Conservation (phyloP, 2,329 filamentous ascomycete genomes). For the Chalaropsis thielavioides region DNA sequence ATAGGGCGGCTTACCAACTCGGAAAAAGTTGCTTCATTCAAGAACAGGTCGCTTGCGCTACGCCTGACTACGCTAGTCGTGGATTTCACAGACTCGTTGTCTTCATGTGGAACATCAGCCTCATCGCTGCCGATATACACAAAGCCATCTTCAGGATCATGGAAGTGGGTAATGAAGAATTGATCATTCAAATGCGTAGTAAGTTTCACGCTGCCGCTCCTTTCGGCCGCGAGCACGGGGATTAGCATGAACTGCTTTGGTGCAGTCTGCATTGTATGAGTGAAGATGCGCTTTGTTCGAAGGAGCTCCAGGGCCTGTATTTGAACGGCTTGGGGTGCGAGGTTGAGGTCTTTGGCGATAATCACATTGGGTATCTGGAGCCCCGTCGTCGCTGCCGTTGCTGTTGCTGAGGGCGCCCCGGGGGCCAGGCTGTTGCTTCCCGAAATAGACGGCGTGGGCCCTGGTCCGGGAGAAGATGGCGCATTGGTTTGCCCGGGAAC, state of each 20-base stretch:
- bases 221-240: slow-evolving; percentile 45
- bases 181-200: slow-evolving; percentile 58
- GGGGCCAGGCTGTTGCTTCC: slow-evolving; percentile 12
- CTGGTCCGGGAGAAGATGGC: slow-evolving; percentile 17
- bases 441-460: slow-evolving; percentile 9
- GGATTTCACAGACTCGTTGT: slow-evolving; percentile 24
- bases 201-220: slow-evolving; percentile 35
- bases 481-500: slow-evolving; percentile 21
- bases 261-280: slow-evolving; percentile 55
- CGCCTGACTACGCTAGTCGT: slow-evolving; percentile 34
- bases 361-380: slow-evolving; percentile 64
- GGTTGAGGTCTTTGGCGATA: slow-evolving; percentile 66
- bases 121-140: slow-evolving; percentile 46
- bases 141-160: slow-evolving; percentile 57
- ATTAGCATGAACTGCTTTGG: slow-evolving; percentile 71
- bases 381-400: slow-evolving; percentile 17
- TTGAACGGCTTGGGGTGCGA: slow-evolving; percentile 60
- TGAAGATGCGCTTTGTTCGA: slow-evolving; percentile 63
- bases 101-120: slow-evolving; percentile 26
- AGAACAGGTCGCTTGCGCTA: slow-evolving; percentile 19
- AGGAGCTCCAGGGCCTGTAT: slow-evolving; percentile 69
- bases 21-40: slow-evolving; percentile 24
- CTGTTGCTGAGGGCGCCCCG: slow-evolving; percentile 7
- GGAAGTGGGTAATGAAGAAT: slow-evolving; percentile 78
- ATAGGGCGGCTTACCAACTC: slow-evolving; percentile 28